phyloP scores from a whole-genome alignment of 805 yeast genomes.

The Kodamaea kakaduensis region DNA sequence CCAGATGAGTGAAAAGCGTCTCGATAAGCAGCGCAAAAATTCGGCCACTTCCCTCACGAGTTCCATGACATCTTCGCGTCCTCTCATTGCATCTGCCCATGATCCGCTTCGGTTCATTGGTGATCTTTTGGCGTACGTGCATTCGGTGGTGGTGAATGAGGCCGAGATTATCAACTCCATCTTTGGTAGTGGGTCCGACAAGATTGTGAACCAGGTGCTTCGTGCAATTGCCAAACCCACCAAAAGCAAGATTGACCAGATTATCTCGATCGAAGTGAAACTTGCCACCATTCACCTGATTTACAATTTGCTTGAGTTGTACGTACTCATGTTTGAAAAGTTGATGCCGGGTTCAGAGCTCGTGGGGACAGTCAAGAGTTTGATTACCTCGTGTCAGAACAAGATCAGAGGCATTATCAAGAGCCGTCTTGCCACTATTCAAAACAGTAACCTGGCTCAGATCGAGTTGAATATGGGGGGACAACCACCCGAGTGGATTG shows the following conservation, averaged over 20 bases:
- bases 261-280: slow-evolving; percentile 60
- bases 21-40: slow-evolving; percentile 17
- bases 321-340: slow-evolving; percentile 63
- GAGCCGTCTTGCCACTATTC: slow-evolving; percentile 30
- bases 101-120: slow-evolving; percentile 83
- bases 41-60: slow-evolving; percentile 15
- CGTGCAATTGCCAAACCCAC: slow-evolving; percentile 55
- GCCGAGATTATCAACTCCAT: slow-evolving; percentile 67
- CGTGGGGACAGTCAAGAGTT: slow-evolving; percentile 20
- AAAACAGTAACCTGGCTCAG: slow-evolving; percentile 35
- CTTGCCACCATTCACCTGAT: slow-evolving; percentile 54
- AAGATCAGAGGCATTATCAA: slow-evolving; percentile 23
- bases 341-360: slow-evolving; percentile 24
- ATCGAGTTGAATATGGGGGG: slow-evolving; percentile 49
- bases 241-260: slow-evolving; percentile 62
- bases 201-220: slow-evolving; percentile 36
- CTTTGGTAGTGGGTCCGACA: slow-evolving; percentile 33
- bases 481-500: slow-evolving; percentile 81
- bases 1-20: slow-evolving; percentile 28
- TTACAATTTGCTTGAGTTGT: slow-evolving; percentile 61
- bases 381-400: slow-evolving; percentile 25
- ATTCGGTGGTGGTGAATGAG: slow-evolving; percentile 82
- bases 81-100: slow-evolving; percentile 63
- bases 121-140: slow-evolving; percentile 84
- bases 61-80: slow-evolving; percentile 24